Percentiles rank a stretch among this genome's conserved stretches.
phyloP scores from a whole-genome alignment of 768 basidiomycete species.

The Pleurotus platypus region DNA sequence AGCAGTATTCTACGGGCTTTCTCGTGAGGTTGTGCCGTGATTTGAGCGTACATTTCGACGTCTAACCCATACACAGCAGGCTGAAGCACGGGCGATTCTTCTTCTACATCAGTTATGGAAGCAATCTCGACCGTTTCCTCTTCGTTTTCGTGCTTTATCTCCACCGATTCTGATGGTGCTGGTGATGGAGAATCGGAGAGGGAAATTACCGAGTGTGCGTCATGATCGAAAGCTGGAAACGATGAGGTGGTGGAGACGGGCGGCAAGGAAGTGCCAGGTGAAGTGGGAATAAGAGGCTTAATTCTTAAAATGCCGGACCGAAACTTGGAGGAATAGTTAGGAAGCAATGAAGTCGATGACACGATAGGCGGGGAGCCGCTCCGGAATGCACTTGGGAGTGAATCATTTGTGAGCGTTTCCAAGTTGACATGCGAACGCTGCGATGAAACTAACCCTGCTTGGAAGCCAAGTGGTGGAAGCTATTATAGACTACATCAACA shows the following conservation, averaged over 20 bases:
- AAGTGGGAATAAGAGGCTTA: neutral
- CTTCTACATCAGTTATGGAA: too few relatives aligned
- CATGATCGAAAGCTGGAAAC: neutral
- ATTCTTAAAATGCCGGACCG: conserved; percentile 2
- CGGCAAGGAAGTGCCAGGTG: neutral
- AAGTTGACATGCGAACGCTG: neutral
- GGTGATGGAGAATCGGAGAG: neutral
- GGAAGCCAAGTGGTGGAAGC: too few relatives aligned
- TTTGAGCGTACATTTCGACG: conserved; percentile 13
- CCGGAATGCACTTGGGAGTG: neutral
- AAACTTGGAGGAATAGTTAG: neutral
- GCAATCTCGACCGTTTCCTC: too few relatives aligned
- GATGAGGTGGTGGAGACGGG: neutral
- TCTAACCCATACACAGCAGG: neutral
- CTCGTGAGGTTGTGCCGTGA: conserved; percentile 25
- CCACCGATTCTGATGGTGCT: neutral
- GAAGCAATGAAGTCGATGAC: neutral
- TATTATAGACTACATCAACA: too few relatives aligned
- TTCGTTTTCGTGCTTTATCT: neutral
- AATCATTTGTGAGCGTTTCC: neutral
- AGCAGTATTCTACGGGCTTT: conserved; percentile 35
- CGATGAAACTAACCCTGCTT: neutral
- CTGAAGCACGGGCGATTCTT: too few relatives aligned
- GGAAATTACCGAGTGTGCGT: too few relatives aligned
- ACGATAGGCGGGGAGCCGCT: neutral